Evolutionary conservation across 2,329 filamentous ascomycete genomes (phyloP).

Genomic region (Botrytis medusae): DNA sequence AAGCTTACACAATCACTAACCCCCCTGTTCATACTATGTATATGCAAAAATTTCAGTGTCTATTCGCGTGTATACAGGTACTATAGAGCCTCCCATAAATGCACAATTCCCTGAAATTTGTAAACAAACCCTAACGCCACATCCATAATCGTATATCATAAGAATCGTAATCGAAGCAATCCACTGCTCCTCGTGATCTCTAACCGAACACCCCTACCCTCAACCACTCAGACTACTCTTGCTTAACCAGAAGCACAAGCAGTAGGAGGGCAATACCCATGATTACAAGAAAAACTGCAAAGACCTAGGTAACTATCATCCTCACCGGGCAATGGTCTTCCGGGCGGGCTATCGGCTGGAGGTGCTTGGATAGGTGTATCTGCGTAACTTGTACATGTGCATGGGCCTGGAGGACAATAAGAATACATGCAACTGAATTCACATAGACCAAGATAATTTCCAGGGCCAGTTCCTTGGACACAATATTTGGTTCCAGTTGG

Average conservation of each 20-base stretch:
- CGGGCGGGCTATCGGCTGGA: slow-evolving; percentile 36
- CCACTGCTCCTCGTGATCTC: not conserved
- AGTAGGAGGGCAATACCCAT: slow-evolving; percentile 42
- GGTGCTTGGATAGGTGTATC: slow-evolving; percentile 26
- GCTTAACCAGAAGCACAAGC: slow-evolving; percentile 20
- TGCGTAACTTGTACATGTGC: slow-evolving; percentile 31
- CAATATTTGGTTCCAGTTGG: slow-evolving; percentile 24
- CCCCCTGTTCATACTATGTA: no score
- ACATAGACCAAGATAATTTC: slow-evolving; percentile 44
- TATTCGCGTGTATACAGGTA: not conserved
- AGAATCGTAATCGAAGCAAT: not conserved
- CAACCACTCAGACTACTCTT: not conserved
- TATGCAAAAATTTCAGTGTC: not conserved
- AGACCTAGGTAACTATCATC: slow-evolving; percentile 45
- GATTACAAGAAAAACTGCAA: slow-evolving; percentile 48
- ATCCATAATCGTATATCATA: no score
- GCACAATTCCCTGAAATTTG: not conserved
- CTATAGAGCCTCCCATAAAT: not conserved
- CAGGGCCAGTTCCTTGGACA: slow-evolving; percentile 34
- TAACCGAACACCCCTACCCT: not conserved
- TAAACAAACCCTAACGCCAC: not conserved
- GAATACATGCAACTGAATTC: slow-evolving; percentile 35
- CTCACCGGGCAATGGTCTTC: slow-evolving; percentile 41
- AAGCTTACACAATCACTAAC: not conserved
- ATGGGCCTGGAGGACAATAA: slow-evolving; percentile 33